These are phyloP conservation scores for Globisporangium emineosum DNA, from an alignment of 352 stramenopile species.

Conservation along the genomic window DNA sequence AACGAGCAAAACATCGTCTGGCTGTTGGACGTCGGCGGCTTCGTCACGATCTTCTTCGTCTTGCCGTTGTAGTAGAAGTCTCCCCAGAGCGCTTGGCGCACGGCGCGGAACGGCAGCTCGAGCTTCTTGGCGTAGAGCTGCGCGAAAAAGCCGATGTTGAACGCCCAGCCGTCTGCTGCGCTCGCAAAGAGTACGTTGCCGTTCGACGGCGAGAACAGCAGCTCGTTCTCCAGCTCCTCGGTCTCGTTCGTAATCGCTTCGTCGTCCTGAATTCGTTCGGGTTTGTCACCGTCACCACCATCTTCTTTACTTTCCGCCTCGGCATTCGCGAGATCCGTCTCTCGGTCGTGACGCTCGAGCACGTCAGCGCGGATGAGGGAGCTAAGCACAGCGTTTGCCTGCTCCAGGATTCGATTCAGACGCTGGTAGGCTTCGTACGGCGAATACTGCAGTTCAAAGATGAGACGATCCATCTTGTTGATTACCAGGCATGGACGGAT, in stretches of 20 bases:
- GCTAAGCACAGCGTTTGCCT: conserved; percentile 81
- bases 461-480: conserved; percentile 97
- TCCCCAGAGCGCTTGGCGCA: conserved; percentile 89
- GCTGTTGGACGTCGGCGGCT: conserved; percentile 63
- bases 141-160: conserved; percentile 84
- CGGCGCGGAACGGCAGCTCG: conserved; percentile 49
- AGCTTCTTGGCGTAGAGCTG: conserved; percentile 71
- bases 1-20: conserved; percentile 92
- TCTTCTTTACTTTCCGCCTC: conserved; percentile 14
- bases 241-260: conserved; percentile 68
- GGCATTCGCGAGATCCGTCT: conserved; percentile 19
- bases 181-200: conserved; percentile 94
- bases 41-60: conserved; percentile 87
- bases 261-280: conserved; percentile 28
- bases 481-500: conserved; percentile 94
- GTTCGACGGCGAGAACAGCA: conserved; percentile 82
- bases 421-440: conserved; percentile 91
- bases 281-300: too few species aligned
- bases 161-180: conserved; percentile 91
- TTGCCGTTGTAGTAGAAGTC: conserved; percentile 91
- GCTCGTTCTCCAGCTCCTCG: conserved; percentile 57
- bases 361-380: conserved; percentile 80
- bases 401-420: conserved; percentile 91
- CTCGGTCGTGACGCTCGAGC: conserved; percentile 60
- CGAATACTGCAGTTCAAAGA: conserved; percentile 91